These are phyloP conservation scores for Quercus phellos DNA, from an alignment of 331 rosid genomes.

Conservation along the genomic window DNA sequence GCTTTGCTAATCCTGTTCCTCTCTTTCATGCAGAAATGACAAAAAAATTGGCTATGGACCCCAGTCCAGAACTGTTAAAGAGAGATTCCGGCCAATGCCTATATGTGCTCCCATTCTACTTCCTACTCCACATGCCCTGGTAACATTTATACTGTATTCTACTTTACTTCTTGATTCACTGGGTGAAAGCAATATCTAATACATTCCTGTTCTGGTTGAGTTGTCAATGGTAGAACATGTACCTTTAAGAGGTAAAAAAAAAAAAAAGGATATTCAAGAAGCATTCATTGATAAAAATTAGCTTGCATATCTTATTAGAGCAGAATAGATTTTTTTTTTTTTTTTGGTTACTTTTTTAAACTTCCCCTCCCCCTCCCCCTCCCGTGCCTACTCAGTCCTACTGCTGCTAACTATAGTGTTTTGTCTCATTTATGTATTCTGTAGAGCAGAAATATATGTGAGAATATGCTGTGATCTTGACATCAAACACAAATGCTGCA, in stretches of 20 bases:
- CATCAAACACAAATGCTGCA: neutral
- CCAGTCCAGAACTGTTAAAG: conserved; percentile 49
- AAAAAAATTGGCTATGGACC: conserved; percentile 46
- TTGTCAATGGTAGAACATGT: neutral
- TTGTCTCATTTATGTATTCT: neutral
- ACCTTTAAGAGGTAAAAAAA: neutral
- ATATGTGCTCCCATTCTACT: conserved; percentile 82
- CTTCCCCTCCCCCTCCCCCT: neutral
- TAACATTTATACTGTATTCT: conserved; percentile 24
- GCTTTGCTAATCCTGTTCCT: conserved; percentile 19
- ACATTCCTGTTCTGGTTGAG: neutral
- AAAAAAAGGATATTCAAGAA: neutral
- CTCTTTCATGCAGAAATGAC: conserved; percentile 53
- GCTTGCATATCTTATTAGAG: neutral
- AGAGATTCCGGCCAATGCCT: conserved; percentile 91
- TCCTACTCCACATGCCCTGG: conserved; percentile 97
- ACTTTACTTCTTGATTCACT: conserved; percentile 8
- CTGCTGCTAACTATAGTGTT: neutral
- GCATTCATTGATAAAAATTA: neutral
- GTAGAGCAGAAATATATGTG: neutral
- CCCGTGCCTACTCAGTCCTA: too few species aligned
- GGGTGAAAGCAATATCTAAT: neutral
- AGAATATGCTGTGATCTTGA: neutral
- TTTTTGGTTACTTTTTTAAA: neutral
- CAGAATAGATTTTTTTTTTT: neutral